phyloP scores from a whole-genome alignment of 495 filamentous ascomycete genomes.

The Gamarada debralockiae region DNA sequence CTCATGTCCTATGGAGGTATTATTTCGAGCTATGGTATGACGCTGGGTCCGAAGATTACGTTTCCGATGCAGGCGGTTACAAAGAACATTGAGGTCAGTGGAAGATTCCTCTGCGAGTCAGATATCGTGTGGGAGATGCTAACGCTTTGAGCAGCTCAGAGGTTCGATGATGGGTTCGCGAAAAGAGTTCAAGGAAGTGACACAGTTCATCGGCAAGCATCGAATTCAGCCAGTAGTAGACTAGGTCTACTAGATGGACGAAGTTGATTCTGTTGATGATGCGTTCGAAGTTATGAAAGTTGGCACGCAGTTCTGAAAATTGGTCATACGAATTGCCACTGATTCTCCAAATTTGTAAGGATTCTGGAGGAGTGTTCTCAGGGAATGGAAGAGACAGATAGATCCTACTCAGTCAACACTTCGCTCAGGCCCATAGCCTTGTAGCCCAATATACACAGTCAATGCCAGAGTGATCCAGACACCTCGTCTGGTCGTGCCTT shows the following conservation, averaged over 20 bases:
- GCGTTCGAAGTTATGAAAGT: conserved; percentile 69
- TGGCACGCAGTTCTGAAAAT: conserved; percentile 69
- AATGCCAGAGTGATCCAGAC: no score
- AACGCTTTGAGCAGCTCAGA: conserved; percentile 4
- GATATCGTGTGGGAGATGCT: neutral
- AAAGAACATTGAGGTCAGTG: conserved; percentile 63
- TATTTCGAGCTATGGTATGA: conserved; percentile 72
- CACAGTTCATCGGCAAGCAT: conserved; percentile 59
- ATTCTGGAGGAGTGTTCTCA: no score
- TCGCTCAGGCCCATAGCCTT: no score
- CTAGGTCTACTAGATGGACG: conserved; percentile 50
- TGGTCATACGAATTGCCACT: conserved; percentile 36
- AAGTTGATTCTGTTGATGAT: conserved; percentile 56
- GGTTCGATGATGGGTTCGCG: conserved; percentile 72
- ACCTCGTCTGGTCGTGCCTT: no score
- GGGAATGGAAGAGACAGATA: no score
- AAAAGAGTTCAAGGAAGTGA: conserved; percentile 65
- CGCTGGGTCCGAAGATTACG: conserved; percentile 64
- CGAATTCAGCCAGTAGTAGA: conserved; percentile 57
- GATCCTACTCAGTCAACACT: no score
- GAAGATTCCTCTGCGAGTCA: no score
- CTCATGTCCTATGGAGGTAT: no score
- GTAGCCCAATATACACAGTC: no score
- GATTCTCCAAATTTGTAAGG: neutral
- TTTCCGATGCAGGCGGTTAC: conserved; percentile 65